Evolutionary conservation across 352 stramenopile species (phyloP), one percentile per base, ranked within the genome.

Genomic region (Phytophthora syringae): DNA sequence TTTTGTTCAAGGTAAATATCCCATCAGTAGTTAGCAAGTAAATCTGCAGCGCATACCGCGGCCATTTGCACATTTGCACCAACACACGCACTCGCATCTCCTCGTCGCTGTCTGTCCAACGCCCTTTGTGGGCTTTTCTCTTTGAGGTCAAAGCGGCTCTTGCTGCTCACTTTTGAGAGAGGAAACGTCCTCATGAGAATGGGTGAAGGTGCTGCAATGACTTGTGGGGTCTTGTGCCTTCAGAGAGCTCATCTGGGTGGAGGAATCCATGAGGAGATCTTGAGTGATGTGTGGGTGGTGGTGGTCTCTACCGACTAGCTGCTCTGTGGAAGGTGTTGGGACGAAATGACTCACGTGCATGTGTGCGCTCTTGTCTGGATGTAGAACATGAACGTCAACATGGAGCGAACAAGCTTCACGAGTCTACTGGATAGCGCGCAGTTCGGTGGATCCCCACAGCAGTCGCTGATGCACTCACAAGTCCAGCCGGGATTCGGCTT

Each of bases 381-480:
- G 55, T 73, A 77, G 64, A 77, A 52, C 45, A 77, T 80, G 72
- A 80, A 80, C 67, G 53, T 77, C 57, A 70, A 80, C 50, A 72
- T 80, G 72, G 67, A 80, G 52, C 64, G 37, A 55, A 24, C 59
- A 9, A 73, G 53, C 59, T 80, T 80, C 40, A 65, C 49, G 13
- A 77, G 52, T 30, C 42, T 80, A 60, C 52, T 79, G 63, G 67
- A 76, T 1, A 37, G 60, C 34, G 22, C 72, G 11, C 63, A 75
- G 53, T 78, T 76, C 50, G 66, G 66, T 20, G 60, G 55, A 61
- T 34, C 45, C 36, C 49, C 51, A 13, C 60, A 77, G 55, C 54
- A 72, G 42, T n/a, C 52, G 18, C 32, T 72, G 20, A 58, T 66
- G 44, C 67, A 74, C 27, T 15, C 67, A 40, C 59, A 71, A 64